phyloP scores from a whole-genome alignment of 768 basidiomycete species.

The Rhizopogon vesiculosus region DNA sequence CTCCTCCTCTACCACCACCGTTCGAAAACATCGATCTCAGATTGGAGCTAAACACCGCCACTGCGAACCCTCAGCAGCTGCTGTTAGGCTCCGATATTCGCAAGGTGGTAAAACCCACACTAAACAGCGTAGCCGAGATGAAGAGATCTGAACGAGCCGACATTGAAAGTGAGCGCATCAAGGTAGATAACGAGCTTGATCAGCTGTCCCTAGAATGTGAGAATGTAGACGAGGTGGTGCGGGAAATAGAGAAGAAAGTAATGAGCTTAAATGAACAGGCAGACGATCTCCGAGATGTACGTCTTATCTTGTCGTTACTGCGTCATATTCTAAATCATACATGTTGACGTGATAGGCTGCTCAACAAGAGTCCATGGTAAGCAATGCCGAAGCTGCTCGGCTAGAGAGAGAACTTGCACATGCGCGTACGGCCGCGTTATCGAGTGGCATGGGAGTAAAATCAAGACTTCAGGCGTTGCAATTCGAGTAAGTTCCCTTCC shows the following conservation, averaged over 20 bases:
- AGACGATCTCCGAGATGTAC: conserved; percentile 76
- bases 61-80: conserved; percentile 64
- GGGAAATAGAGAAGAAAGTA: conserved; percentile 71
- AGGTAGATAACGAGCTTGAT: conserved; percentile 81
- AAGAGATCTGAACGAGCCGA: conserved; percentile 65
- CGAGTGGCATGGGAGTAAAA: conserved; percentile 81
- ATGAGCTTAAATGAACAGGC: conserved; percentile 67
- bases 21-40: conserved; percentile 71
- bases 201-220: conserved; percentile 73
- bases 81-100: conserved; percentile 67
- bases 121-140: conserved; percentile 66
- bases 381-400: conserved; percentile 59
- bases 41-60: conserved; percentile 77
- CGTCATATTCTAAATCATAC: background rate
- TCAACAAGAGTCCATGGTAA: conserved; percentile 68
- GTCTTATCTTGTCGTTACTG: conserved; percentile 14
- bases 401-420: conserved; percentile 71
- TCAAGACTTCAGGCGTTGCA: conserved; percentile 71
- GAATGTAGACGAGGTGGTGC: conserved; percentile 74
- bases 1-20: conserved; percentile 68
- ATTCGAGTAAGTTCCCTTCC: conserved; percentile 52
- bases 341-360: conserved; percentile 46
- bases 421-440: conserved; percentile 69
- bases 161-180: conserved; percentile 74
- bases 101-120: conserved; percentile 70